Conservation (phyloP, 305 asterid genomes). For the Fraxinus velutina region DNA sequence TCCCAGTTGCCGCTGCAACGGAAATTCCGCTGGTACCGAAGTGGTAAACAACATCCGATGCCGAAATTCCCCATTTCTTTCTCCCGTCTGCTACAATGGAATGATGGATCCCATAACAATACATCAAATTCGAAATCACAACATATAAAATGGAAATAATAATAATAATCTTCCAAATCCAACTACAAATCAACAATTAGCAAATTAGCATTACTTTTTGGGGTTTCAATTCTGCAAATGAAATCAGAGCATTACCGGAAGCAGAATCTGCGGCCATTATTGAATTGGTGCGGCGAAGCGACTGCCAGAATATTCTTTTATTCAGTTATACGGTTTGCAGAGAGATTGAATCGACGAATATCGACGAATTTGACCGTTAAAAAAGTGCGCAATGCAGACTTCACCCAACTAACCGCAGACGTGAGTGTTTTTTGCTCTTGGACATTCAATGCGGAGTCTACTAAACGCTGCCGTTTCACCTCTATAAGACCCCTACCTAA, state of each 20-base stretch:
- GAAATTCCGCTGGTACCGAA: conserved; percentile 85
- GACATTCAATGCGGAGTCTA: neutral
- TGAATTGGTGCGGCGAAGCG: conserved; percentile 9
- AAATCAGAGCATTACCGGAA: conserved; percentile 30
- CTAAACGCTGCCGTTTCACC: neutral
- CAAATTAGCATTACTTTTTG: neutral
- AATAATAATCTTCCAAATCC: neutral
- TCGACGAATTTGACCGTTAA: neutral
- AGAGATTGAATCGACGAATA: neutral
- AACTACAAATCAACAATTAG: neutral
- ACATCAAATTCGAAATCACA: conserved; percentile 22
- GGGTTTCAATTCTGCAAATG: neutral
- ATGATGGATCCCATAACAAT: conserved; percentile 31
- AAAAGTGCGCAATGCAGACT: conserved; percentile 3
- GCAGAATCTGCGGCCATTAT: conserved; percentile 45
- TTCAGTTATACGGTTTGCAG: conserved; percentile 1
- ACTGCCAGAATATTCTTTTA: neutral
- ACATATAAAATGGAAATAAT: neutral
- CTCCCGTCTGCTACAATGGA: conserved; percentile 19
- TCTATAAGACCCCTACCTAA: neutral
- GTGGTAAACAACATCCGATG: conserved; percentile 56
- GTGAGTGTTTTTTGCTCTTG: neutral
- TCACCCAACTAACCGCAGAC: neutral
- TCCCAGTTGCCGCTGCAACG: conserved; percentile 83
- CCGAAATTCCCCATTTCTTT: conserved; percentile 49